Conservation (phyloP, 805 yeast species). For the Candida morakotiae region DNA sequence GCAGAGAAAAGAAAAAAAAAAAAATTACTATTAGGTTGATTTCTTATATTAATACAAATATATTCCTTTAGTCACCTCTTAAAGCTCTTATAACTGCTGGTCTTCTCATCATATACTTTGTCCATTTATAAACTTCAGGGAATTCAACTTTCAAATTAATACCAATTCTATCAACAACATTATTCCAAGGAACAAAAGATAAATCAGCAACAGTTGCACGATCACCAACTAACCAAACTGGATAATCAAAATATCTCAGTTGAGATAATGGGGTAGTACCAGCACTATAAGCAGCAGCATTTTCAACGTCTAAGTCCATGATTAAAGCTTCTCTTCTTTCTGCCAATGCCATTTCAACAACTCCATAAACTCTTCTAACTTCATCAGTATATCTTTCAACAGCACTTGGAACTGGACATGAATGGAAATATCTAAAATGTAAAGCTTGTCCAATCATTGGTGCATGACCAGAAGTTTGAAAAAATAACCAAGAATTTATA, state of each 20-base stretch:
- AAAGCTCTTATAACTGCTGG: conserved; percentile 87
- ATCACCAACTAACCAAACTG: conserved; percentile 94
- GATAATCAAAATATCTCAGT: conserved; percentile 83
- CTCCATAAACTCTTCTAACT: conserved; percentile 90
- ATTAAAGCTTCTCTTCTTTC: conserved; percentile 86
- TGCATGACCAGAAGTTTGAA: conserved; percentile 95
- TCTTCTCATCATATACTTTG: conserved; percentile 90
- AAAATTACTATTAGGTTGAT: neutral
- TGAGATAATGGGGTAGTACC: conserved; percentile 86
- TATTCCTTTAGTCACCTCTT: conserved; percentile 59
- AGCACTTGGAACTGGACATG: conserved; percentile 80
- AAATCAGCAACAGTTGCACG: conserved; percentile 78
- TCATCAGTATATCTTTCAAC: conserved; percentile 89
- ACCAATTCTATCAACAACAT: conserved; percentile 89
- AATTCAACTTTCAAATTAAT: conserved; percentile 82
- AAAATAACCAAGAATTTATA: conserved; percentile 84
- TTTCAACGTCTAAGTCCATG: conserved; percentile 84
- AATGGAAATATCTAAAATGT: conserved; percentile 88
- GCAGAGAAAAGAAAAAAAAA: conserved; percentile 2
- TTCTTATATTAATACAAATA: no score
- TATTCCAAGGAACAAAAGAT: conserved; percentile 95
- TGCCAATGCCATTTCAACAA: conserved; percentile 90
- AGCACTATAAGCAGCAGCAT: conserved; percentile 80
- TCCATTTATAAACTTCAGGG: conserved; percentile 96
- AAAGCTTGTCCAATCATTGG: conserved; percentile 99